These are phyloP conservation scores for Cymbopogon flexuosus DNA, from an alignment of 202 grass and related monocot species.

Conservation along the genomic window DNA sequence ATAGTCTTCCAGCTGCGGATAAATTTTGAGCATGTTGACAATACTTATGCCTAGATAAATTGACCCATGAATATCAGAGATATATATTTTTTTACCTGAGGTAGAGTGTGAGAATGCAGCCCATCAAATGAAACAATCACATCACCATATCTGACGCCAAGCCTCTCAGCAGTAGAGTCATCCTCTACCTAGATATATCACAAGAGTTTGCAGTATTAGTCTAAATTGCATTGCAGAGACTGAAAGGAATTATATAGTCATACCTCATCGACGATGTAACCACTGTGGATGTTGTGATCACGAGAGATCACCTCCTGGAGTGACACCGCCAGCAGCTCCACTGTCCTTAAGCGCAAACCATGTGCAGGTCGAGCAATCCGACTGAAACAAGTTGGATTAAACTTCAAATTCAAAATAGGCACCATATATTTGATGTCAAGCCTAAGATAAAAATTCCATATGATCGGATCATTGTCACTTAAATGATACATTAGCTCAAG, in stretches of 20 bases:
- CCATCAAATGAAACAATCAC: constrained; percentile 9
- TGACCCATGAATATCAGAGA: background rate
- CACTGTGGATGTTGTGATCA: background rate
- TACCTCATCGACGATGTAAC: constrained; percentile 9
- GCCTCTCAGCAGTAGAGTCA: background rate
- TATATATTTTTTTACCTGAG: background rate
- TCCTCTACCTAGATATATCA: background rate
- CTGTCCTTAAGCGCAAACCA: background rate
- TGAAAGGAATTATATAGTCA: background rate
- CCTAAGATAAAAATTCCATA: background rate
- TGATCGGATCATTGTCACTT: background rate
- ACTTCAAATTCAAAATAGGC: background rate
- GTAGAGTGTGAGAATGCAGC: background rate
- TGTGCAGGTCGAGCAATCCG: background rate
- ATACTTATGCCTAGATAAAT: background rate
- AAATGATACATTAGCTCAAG: background rate
- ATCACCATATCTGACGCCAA: background rate
- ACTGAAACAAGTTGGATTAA: background rate
- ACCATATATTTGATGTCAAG: background rate
- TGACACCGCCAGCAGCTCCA: background rate
- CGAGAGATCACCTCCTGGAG: background rate
- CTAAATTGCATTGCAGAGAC: background rate
- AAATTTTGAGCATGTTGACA: background rate
- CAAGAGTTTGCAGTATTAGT: background rate
- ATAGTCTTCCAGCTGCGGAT: background rate